phyloP scores from a whole-genome alignment of 306 rosid genomes.

The Datisca glomerata region DNA sequence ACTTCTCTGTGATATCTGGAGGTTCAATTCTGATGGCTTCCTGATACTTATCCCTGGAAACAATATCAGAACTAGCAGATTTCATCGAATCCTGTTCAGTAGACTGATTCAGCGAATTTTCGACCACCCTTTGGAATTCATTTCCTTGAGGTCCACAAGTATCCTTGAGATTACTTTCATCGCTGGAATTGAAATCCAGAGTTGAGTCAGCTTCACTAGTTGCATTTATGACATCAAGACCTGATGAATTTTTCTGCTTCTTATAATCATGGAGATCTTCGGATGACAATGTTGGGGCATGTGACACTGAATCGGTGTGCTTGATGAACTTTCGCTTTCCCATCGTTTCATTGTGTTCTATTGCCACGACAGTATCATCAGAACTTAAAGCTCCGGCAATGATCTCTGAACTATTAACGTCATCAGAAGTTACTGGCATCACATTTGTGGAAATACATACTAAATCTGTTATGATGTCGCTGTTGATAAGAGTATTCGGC shows the following conservation, averaged over 20 bases:
- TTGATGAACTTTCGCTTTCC: constrained; percentile 45
- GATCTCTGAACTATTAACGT: constrained; percentile 19
- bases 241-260: constrained; percentile 51
- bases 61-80: constrained; percentile 24
- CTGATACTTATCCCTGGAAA: constrained; percentile 26
- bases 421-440: constrained; percentile 17
- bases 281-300: constrained; percentile 23
- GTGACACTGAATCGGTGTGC: constrained; percentile 20
- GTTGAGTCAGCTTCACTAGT: constrained; percentile 22
- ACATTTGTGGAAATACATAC: constrained; percentile 13
- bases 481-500: constrained; percentile 19
- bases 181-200: constrained; percentile 22
- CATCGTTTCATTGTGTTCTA: constrained; percentile 12
- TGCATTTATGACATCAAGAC: constrained; percentile 26
- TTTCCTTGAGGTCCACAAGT: constrained; percentile 12
- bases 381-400: constrained; percentile 23
- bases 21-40: constrained; percentile 22
- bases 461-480: constrained; percentile 20
- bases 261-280: constrained; percentile 35
- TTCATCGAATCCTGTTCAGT: constrained; percentile 22
- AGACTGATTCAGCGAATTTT: constrained; percentile 21
- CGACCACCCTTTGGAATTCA: constrained; percentile 16
- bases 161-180: constrained; percentile 9
- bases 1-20: constrained; percentile 21
- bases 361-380: constrained; percentile 23